A percentile compares a stretch with the other conserved stretches of the same genome.
These are phyloP conservation scores for Magnolia officinalis DNA, from an alignment of 164 flowering plant species.

Conservation along the genomic window DNA sequence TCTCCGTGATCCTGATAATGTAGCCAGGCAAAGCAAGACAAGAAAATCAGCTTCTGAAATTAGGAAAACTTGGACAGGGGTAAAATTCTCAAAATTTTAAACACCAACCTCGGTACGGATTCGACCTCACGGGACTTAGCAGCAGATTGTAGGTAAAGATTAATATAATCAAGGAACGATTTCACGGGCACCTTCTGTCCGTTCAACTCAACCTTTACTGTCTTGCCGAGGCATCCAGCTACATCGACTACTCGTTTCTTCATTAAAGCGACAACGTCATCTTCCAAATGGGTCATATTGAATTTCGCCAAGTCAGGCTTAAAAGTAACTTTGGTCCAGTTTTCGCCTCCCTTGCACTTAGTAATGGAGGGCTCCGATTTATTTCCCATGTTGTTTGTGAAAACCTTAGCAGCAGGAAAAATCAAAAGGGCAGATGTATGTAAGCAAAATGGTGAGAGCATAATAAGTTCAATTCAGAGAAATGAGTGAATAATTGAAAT, in stretches of 20 bases:
- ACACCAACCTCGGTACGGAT: conserved; percentile 48
- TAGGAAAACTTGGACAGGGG: neutral
- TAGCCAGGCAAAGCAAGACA: neutral
- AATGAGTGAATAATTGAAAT: neutral
- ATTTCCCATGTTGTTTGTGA: conserved; percentile 76
- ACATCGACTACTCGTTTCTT: conserved; percentile 83
- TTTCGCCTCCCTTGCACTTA: conserved; percentile 78
- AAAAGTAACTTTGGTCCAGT: conserved; percentile 92
- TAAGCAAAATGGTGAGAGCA: neutral
- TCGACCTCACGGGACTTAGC: conserved; percentile 29
- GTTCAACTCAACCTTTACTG: conserved; percentile 87
- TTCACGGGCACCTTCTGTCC: conserved; percentile 69
- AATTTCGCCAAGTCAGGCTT: conserved; percentile 89
- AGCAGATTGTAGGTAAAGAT: conserved; percentile 60
- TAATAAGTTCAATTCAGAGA: neutral
- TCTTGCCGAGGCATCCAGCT: conserved; percentile 89
- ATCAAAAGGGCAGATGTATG: neutral
- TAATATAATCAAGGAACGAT: conserved; percentile 64
- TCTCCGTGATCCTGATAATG: conserved; percentile 47
- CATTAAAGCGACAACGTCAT: conserved; percentile 87
- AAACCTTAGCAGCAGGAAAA: conserved; percentile 49
- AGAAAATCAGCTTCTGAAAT: neutral
- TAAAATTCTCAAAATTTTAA: neutral
- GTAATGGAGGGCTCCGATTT: conserved; percentile 68
- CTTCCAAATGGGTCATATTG: conserved; percentile 77